phyloP scores from a whole-genome alignment of 176 grass and related monocot species.

The Rhynchospora breviuscula region DNA sequence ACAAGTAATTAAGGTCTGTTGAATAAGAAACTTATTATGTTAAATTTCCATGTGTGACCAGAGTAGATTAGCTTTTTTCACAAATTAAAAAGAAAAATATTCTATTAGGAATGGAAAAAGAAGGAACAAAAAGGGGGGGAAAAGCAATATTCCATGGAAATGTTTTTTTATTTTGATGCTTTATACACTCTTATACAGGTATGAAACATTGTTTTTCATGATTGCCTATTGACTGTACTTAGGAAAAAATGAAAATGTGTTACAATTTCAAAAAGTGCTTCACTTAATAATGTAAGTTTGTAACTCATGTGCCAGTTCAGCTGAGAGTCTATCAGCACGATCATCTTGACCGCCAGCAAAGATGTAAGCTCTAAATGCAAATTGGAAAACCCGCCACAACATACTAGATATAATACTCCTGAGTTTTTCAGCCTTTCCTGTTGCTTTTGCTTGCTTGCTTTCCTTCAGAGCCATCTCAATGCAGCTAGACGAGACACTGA shows the following conservation, averaged over 20 bases:
- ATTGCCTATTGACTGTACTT: background rate
- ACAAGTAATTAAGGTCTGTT: background rate
- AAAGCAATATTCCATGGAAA: background rate
- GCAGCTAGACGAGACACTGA: slow-evolving; percentile 16
- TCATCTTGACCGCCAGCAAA: slow-evolving; percentile 16
- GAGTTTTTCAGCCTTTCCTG: slow-evolving; percentile 4
- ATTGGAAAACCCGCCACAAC: slow-evolving; percentile 22
- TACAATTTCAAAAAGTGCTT: background rate
- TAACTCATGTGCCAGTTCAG: slow-evolving; percentile 11
- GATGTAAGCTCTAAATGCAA: background rate
- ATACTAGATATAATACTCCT: background rate
- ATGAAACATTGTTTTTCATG: background rate
- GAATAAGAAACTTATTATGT: background rate
- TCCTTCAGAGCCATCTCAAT: slow-evolving; percentile 19
- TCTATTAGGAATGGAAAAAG: background rate
- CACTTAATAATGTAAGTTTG: slow-evolving; percentile 2
- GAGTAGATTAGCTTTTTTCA: background rate
- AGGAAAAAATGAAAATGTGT: background rate
- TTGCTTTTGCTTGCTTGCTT: slow-evolving; percentile 14
- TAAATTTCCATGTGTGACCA: background rate
- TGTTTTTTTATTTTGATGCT: no score
- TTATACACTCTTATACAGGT: background rate
- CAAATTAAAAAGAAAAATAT: background rate
- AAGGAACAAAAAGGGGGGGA: background rate
- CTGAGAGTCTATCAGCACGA: background rate